phyloP scores from a whole-genome alignment of 441 rosid genomes.

The Populus trichocarpa region DNA sequence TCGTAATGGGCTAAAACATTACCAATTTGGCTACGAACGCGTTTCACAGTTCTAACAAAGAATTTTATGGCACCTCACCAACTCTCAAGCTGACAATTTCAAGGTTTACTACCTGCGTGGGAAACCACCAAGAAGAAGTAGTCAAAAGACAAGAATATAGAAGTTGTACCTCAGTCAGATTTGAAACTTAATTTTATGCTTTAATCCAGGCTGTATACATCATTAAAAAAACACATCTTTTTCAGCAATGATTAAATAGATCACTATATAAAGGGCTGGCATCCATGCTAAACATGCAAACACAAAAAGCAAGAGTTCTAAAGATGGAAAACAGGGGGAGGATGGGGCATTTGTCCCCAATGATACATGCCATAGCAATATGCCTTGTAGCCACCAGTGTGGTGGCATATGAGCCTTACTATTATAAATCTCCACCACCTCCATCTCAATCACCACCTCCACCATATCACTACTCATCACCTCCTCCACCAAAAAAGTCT shows the following conservation, averaged over 20 bases:
- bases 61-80: background rate
- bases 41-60: background rate
- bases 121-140: background rate
- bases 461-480: background rate
- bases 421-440: background rate
- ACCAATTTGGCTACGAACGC: background rate
- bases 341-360: background rate
- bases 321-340: background rate
- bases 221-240: background rate
- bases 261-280: conserved; percentile 6
- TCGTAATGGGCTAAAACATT: background rate
- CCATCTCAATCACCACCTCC: background rate
- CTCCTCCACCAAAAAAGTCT: background rate
- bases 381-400: background rate
- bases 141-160: background rate
- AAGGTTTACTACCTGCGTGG: background rate
- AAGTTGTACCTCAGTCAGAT: background rate
- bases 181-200: background rate
- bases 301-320: background rate
- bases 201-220: background rate
- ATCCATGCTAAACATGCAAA: background rate
- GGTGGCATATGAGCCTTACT: background rate
- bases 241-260: background rate
- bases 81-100: background rate
- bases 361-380: background rate